Conservation (phyloP, 2,329 filamentous ascomycete genomes). For the Penicillium sp. region DNA sequence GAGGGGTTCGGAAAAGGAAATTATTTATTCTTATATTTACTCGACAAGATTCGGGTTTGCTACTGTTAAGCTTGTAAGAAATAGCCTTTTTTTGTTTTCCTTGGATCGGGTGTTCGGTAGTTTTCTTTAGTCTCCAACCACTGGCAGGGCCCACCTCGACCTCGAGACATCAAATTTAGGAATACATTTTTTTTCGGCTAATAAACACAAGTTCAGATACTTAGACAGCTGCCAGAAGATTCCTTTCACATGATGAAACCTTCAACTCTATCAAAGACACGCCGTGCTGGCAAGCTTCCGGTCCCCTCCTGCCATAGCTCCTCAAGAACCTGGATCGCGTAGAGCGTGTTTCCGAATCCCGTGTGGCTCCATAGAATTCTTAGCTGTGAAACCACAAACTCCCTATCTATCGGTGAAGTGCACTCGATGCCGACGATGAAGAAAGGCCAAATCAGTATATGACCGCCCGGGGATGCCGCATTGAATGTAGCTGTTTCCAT, state of each 20-base stretch:
- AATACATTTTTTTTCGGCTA: no score
- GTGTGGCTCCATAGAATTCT: constrained; percentile 7
- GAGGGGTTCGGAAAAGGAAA: no score
- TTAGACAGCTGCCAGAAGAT: no score
- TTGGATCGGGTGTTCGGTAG: no score
- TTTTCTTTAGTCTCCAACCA: no score
- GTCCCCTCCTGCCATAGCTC: background rate
- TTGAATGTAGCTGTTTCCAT: constrained; percentile 6
- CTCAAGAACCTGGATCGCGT: constrained; percentile 8
- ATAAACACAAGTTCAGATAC: no score
- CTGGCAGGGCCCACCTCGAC: no score
- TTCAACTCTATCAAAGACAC: background rate
- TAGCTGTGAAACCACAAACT: constrained; percentile 9
- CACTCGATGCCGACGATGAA: constrained; percentile 13
- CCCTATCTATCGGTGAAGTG: background rate
- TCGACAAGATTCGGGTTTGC: no score
- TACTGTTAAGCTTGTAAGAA: no score
- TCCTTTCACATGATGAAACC: constrained; percentile 6
- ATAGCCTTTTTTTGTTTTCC: no score
- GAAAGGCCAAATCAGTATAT: constrained; percentile 15
- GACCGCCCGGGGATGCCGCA: constrained; percentile 6
- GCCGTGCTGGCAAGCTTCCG: background rate
- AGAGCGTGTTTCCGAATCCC: constrained; percentile 12
- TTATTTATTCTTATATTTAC: no score
- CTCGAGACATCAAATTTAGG: no score